Evolutionary conservation across 495 filamentous ascomycete species (phyloP).

Genomic region (Daldinia concentrica): DNA sequence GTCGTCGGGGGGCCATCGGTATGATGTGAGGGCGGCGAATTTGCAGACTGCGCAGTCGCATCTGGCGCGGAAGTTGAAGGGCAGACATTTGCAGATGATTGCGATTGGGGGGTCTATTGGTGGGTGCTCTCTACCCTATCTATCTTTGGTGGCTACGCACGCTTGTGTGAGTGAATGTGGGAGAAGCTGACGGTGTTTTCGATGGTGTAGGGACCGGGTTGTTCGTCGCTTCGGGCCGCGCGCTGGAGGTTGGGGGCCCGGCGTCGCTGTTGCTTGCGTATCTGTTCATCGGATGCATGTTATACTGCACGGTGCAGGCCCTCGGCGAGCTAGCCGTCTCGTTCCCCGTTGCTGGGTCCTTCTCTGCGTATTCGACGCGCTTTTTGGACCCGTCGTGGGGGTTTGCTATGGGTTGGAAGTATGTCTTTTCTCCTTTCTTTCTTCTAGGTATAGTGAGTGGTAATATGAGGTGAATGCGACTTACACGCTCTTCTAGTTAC

Average conservation of each 20-base stretch:
- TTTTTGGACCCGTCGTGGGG: conserved; percentile 97
- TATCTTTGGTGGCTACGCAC: background rate
- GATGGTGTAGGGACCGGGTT: conserved; percentile 78
- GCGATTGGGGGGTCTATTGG: conserved; percentile 96
- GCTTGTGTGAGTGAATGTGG: too few relatives aligned
- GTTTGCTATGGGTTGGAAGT: conserved; percentile 98
- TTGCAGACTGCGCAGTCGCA: conserved; percentile 78
- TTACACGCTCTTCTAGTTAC: conserved; percentile 64
- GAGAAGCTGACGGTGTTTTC: background rate
- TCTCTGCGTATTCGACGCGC: conserved; percentile 89
- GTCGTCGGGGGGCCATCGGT: conserved; percentile 55
- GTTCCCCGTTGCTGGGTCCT: conserved; percentile 92
- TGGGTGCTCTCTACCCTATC: conserved; percentile 44
- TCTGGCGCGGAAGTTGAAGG: conserved; percentile 79
- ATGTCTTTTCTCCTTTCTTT: conserved; percentile 41
- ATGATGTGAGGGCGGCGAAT: conserved; percentile 79
- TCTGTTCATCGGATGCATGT: conserved; percentile 82
- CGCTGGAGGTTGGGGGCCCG: conserved; percentile 82
- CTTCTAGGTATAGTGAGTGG: background rate
- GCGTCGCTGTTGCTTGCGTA: conserved; percentile 87
- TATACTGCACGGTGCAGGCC: conserved; percentile 91
- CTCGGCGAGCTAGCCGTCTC: conserved; percentile 92
- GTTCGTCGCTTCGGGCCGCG: conserved; percentile 86
- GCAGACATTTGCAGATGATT: conserved; percentile 94
- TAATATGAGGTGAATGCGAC: background rate